Evolutionary conservation across 495 filamentous ascomycete species (phyloP).

Genomic region (Daldinia concentrica): DNA sequence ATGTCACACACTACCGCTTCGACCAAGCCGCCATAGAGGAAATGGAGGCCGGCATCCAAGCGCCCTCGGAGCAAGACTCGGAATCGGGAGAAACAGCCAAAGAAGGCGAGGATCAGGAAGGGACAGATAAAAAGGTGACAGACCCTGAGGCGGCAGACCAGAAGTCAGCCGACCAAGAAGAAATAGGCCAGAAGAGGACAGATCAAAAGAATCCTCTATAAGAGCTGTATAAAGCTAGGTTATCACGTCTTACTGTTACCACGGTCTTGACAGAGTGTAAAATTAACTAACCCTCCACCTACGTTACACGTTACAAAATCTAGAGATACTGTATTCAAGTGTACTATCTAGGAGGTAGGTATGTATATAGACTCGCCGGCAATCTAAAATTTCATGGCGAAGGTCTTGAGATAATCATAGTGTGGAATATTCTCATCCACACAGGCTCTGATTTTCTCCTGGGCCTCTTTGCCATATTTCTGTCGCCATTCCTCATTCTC

Average conservation of each 20-base stretch:
- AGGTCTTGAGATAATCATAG: constrained; percentile 92
- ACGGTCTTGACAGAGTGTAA: constrained; percentile 24
- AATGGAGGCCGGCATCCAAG: not conserved
- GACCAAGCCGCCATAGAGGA: constrained; percentile 4
- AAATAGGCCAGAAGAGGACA: not conserved
- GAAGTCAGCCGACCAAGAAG: not conserved
- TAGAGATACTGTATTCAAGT: constrained; percentile 28
- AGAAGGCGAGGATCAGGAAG: not conserved
- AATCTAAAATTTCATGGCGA: constrained; percentile 69
- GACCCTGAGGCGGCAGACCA: not conserved
- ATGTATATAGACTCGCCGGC: constrained; percentile 26
- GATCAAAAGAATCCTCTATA: not conserved
- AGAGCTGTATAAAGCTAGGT: not conserved
- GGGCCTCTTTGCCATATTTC: constrained; percentile 82
- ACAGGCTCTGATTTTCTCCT: constrained; percentile 76
- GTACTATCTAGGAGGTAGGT: constrained; percentile 27
- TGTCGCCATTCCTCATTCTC: constrained; percentile 81
- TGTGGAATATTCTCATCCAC: constrained; percentile 83
- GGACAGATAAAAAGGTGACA: not conserved
- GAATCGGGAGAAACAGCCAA: not conserved
- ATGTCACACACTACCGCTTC: constrained; percentile 65
- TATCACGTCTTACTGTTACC: not conserved
- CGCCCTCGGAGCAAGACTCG: not conserved
- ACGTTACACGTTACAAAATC: constrained; percentile 15
- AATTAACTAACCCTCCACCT: constrained; percentile 16